phyloP scores from a whole-genome alignment of 2,329 filamentous ascomycete species.

The Emericellopsis atlantica region DNA sequence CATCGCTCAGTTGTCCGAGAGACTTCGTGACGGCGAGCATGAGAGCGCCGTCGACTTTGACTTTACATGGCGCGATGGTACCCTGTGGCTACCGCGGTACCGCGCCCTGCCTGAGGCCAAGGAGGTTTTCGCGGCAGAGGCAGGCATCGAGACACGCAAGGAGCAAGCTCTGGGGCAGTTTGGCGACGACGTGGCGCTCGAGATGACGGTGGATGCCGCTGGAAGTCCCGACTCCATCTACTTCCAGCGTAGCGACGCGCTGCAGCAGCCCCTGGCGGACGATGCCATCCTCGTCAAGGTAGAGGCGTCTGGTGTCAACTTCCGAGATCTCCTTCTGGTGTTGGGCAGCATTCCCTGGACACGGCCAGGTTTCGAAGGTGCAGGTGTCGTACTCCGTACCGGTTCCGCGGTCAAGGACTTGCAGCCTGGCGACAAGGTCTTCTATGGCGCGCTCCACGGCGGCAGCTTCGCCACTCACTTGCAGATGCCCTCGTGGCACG shows the following conservation, averaged over 20 bases:
- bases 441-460: slow-evolving; percentile 8
- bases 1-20: slow-evolving; percentile 2
- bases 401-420: slow-evolving; percentile 8
- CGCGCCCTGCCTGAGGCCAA: slow-evolving; percentile 1
- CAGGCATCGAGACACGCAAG: slow-evolving; percentile 7
- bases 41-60: slow-evolving; percentile 3
- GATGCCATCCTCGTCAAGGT: slow-evolving; percentile 6
- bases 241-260: slow-evolving; percentile 1
- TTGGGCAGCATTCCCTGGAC: slow-evolving; percentile 18
- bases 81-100: slow-evolving; percentile 5
- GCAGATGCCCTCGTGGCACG: background rate
- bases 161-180: slow-evolving; percentile 9
- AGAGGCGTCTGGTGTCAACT: slow-evolving; percentile 6
- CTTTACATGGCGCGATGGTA: slow-evolving; percentile 5
- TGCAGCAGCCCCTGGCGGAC: slow-evolving; percentile 2
- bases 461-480: slow-evolving; percentile 13
- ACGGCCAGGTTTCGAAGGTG: slow-evolving; percentile 21
- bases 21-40: background rate
- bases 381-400: slow-evolving; percentile 8
- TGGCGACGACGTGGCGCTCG: slow-evolving; percentile 6
- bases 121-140: slow-evolving; percentile 4
- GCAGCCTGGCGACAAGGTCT: slow-evolving; percentile 9
- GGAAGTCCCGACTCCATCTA: slow-evolving; percentile 12
- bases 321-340: slow-evolving; percentile 20
- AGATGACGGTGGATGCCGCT: slow-evolving; percentile 11